These are phyloP conservation scores for Plasmodium gaboni DNA, from an alignment of 169 alveolate species.

Conservation along the genomic window DNA sequence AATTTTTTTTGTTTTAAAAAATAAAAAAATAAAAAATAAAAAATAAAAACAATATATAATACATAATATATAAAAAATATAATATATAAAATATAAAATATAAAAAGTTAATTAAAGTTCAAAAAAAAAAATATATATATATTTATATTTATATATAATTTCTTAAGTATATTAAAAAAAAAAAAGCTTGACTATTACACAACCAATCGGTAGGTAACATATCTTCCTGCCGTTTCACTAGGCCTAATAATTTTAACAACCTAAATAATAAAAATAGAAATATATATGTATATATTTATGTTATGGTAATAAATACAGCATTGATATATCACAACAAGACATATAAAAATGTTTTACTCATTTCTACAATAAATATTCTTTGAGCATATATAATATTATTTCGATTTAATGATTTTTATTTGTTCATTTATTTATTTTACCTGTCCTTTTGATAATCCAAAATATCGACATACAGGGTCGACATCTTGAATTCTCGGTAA, in stretches of 20 bases:
- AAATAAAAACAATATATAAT: too few relatives aligned
- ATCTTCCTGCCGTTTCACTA: slow-evolving; percentile 99
- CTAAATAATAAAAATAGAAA: slow-evolving; percentile 40
- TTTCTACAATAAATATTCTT: too few relatives aligned
- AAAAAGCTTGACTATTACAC: slow-evolving; percentile 74
- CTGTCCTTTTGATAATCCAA: slow-evolving; percentile 95
- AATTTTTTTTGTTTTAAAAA: too few relatives aligned
- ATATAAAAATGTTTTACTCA: neutral
- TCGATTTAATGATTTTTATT: too few relatives aligned
- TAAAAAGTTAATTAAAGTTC: too few relatives aligned
- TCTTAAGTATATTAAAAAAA: neutral
- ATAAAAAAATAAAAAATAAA: too few relatives aligned
- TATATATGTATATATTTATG: neutral
- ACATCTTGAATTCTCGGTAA: slow-evolving; percentile 96
- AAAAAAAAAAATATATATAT: too few relatives aligned
- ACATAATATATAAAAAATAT: too few relatives aligned
- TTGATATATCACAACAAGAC: neutral
- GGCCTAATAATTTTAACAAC: slow-evolving; percentile 98
- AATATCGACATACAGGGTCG: slow-evolving; percentile 97
- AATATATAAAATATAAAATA: too few relatives aligned
- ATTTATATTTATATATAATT: neutral
- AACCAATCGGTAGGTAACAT: slow-evolving; percentile 96
- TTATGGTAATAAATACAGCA: neutral
- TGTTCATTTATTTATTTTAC: slow-evolving; percentile 70
- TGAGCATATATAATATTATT: too few relatives aligned